Conservation (phyloP, 2,329 filamentous ascomycete genomes). For the Arthrobotrys sinensis region DNA sequence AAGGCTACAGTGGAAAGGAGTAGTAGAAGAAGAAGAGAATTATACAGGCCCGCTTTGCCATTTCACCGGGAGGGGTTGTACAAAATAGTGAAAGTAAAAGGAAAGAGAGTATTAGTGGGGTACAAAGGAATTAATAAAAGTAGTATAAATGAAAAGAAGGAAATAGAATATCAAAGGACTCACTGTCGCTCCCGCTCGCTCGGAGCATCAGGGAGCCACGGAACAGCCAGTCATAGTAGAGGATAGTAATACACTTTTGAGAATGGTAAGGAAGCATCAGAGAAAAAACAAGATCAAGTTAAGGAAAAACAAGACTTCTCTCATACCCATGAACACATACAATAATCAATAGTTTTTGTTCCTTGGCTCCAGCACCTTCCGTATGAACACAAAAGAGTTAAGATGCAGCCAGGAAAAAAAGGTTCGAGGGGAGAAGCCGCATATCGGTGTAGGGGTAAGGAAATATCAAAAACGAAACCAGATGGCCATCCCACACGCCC, state of each 20-base stretch:
- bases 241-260: slow-evolving; percentile 55
- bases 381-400: background rate
- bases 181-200: slow-evolving; percentile 4
- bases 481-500: slow-evolving; percentile 47
- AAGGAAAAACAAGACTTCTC: slow-evolving; percentile 26
- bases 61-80: slow-evolving; percentile 32
- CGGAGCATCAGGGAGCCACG: slow-evolving; percentile 4
- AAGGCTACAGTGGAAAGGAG: slow-evolving; percentile 6
- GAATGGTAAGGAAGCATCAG: slow-evolving; percentile 35
- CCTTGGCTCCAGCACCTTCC: slow-evolving; percentile 23
- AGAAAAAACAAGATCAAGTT: slow-evolving; percentile 11
- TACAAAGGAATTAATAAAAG: slow-evolving; percentile 45
- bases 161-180: slow-evolving; percentile 28
- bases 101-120: slow-evolving; percentile 26
- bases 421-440: slow-evolving; percentile 18
- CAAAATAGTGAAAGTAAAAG: slow-evolving; percentile 17
- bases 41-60: slow-evolving; percentile 30
- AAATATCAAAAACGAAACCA: slow-evolving; percentile 45
- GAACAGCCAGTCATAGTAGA: background rate
- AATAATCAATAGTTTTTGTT: slow-evolving; percentile 25
- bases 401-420: slow-evolving; percentile 6
- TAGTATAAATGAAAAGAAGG: slow-evolving; percentile 5
- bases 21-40: slow-evolving; percentile 22
- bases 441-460: slow-evolving; percentile 14
- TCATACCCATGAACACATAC: slow-evolving; percentile 50